Conservation (phyloP, 805 yeast species). For the Ogataea sp. region DNA sequence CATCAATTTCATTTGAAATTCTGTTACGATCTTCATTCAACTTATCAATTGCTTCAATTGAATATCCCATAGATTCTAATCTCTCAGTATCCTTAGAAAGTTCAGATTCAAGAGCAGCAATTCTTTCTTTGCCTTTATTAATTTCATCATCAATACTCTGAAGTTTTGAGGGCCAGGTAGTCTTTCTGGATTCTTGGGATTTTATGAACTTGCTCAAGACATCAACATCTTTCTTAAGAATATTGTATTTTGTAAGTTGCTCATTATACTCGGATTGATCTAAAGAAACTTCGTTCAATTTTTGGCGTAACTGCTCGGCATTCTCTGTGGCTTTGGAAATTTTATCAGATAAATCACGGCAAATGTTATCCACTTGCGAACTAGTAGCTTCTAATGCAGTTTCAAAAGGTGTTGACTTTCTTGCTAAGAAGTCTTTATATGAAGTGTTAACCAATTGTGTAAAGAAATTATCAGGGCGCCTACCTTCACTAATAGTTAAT, state of each 20-base stretch:
- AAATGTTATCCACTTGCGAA: neutral
- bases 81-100: slow-evolving; percentile 33
- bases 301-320: neutral
- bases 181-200: slow-evolving; percentile 54
- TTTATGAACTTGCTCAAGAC: slow-evolving; percentile 69
- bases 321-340: neutral
- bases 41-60: slow-evolving; percentile 54
- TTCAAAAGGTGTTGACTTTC: neutral
- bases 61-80: slow-evolving; percentile 47
- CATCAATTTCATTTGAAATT: slow-evolving; percentile 45
- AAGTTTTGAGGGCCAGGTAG: slow-evolving; percentile 55
- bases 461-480: slow-evolving; percentile 20
- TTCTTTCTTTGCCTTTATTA: slow-evolving; percentile 31
- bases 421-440: neutral
- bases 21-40: slow-evolving; percentile 56
- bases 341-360: neutral
- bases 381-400: no score
- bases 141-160: slow-evolving; percentile 52
- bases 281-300: slow-evolving; percentile 23
- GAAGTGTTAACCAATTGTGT: slow-evolving; percentile 7
- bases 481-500: neutral
- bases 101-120: slow-evolving; percentile 29
- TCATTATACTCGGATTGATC: slow-evolving; percentile 40
- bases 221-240: slow-evolving; percentile 60
- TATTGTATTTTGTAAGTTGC: slow-evolving; percentile 49